A percentile compares a stretch with the other conserved stretches of the same genome.
Conservation (phyloP, 2,329 filamentous ascomycete genomes). For the Hypocreales sp. region DNA sequence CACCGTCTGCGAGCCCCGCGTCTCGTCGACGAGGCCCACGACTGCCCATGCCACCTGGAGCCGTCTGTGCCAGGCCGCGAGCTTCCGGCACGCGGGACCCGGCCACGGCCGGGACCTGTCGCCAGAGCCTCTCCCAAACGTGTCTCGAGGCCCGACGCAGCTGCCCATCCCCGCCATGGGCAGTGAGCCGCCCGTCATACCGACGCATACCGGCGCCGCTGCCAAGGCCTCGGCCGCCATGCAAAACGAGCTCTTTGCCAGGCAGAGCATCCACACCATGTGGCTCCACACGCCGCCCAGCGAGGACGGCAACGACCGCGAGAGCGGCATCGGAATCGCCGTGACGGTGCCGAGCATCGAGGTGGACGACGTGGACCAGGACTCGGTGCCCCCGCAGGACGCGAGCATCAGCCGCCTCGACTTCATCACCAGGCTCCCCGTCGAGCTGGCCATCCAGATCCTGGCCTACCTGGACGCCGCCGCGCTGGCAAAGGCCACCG, state of each 20-base stretch:
- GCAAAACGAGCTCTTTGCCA: conserved; percentile 34
- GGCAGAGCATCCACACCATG: conserved; percentile 21
- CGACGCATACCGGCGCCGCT: conserved; percentile 41
- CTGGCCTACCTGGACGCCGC: conserved; percentile 38
- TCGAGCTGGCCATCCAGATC: conserved; percentile 43
- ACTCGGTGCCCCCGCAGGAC: conserved; percentile 16
- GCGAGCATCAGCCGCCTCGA: conserved; percentile 36
- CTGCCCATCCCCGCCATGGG: conserved; percentile 32
- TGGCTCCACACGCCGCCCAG: conserved; percentile 23
- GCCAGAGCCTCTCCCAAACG: conserved; percentile 9
- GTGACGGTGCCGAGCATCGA: conserved; percentile 27
- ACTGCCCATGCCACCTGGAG: conserved; percentile 36
- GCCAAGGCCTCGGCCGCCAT: conserved; percentile 45
- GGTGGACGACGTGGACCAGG: conserved; percentile 18
- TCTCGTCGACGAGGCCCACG: conserved; percentile 18
- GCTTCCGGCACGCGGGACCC: conserved; percentile 31
- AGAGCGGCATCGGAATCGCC: conserved; percentile 49
- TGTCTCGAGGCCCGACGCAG: conserved; percentile 14
- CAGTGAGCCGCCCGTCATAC: conserved; percentile 43
- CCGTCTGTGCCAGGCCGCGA: conserved; percentile 33
- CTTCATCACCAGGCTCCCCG: conserved; percentile 39
- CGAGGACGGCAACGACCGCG: conserved; percentile 38
- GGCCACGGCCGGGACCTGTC: conserved; percentile 25
- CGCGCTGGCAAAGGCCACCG: conserved; percentile 30
- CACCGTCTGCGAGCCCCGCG: conserved; percentile 12